A percentile compares a stretch with the other conserved stretches of the same genome.
Conservation (phyloP, 148 eudicot genomes). For the Vaccinium corymbosum region DNA sequence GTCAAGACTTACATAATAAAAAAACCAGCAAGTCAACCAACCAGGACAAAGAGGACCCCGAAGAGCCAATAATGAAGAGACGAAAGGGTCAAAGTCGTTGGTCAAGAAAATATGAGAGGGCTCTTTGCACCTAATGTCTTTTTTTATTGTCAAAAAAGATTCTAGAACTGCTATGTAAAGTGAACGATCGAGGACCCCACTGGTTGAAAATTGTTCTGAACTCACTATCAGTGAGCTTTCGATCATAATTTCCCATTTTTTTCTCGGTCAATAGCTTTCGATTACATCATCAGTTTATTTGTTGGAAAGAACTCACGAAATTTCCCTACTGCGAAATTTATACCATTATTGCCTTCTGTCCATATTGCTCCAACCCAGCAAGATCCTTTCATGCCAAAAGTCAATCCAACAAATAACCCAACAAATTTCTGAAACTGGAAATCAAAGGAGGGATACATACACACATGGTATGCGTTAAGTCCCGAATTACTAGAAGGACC, state of each 20-base stretch:
- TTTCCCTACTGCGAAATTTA: not conserved
- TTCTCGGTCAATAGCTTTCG: not conserved
- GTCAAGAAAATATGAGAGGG: conserved; percentile 2
- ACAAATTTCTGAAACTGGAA: not conserved
- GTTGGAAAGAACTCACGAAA: too few relatives aligned
- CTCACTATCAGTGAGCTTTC: not conserved
- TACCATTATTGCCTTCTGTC: not conserved
- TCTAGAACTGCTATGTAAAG: not conserved
- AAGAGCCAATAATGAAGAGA: not conserved
- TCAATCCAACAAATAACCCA: not conserved
- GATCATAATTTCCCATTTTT: not conserved
- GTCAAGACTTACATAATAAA: not conserved
- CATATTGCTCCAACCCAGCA: not conserved
- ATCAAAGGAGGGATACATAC: not conserved
- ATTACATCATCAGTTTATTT: not conserved
- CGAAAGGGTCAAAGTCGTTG: conserved; percentile 8
- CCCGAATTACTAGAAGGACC: not conserved
- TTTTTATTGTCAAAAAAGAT: not conserved
- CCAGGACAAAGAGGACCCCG: not conserved
- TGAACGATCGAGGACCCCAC: not conserved
- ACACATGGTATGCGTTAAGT: not conserved
- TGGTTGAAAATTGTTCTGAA: not conserved
- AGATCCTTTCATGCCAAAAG: not conserved
- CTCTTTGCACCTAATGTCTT: not conserved
- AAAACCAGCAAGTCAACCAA: not conserved